Percentiles rank a stretch among this genome's conserved stretches.
These are phyloP conservation scores for Picea abies DNA, from an alignment of 83 land plant species.

Conservation along the genomic window DNA sequence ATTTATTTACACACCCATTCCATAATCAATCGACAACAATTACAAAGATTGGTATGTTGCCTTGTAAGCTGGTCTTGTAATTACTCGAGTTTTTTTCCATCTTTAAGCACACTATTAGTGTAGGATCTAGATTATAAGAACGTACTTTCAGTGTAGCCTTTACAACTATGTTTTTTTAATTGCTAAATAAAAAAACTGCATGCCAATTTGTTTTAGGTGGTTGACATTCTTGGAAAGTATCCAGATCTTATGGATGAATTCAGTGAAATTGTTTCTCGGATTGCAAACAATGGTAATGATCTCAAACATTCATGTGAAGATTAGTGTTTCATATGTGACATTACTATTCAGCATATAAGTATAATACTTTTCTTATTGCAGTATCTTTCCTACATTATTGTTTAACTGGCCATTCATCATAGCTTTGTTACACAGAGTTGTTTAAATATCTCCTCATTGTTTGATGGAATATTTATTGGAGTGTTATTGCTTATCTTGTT, in stretches of 20 bases:
- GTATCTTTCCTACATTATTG: no score
- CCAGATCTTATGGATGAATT: conserved; percentile 75
- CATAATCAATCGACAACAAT: conserved; percentile 50
- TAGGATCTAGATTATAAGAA: no score
- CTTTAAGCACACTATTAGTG: no score
- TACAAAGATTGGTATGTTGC: conserved; percentile 52
- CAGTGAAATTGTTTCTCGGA: conserved; percentile 56
- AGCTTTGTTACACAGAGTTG: not conserved
- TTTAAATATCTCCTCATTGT: not conserved
- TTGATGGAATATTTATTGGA: not conserved
- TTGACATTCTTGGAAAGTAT: conserved; percentile 60
- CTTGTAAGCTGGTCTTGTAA: not conserved
- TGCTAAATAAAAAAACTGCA: not conserved
- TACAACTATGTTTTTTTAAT: not conserved
- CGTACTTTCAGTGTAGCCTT: not conserved
- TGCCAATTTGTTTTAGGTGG: conserved; percentile 30
- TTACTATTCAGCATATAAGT: not conserved
- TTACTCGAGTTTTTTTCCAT: not conserved
- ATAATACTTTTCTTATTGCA: not conserved
- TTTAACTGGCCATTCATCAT: no score
- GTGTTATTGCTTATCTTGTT: not conserved
- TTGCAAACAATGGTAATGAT: conserved; percentile 57
- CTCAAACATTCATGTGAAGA: not conserved
- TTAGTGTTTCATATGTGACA: not conserved
- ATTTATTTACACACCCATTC: conserved; percentile 63